These are phyloP conservation scores for Omphalea diandra DNA, from an alignment of 441 rosid species.

Conservation along the genomic window DNA sequence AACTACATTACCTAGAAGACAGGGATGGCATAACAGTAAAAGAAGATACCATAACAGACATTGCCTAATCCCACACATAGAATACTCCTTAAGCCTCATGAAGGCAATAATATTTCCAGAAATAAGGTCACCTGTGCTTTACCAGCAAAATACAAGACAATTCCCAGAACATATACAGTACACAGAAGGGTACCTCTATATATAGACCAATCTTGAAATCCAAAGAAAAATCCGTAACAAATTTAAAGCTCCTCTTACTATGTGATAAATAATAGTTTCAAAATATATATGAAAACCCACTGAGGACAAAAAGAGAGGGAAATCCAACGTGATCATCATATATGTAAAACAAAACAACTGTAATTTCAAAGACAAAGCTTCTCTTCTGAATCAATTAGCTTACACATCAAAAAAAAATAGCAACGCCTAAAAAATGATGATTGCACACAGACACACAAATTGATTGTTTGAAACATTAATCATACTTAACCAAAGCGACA, in stretches of 20 bases:
- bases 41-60: neutral
- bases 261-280: neutral
- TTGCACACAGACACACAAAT: too few species aligned
- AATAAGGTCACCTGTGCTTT: neutral
- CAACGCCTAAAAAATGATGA: too few species aligned
- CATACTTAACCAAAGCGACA: too few species aligned
- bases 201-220: neutral
- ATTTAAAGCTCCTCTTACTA: neutral
- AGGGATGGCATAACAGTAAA: conserved; percentile 1
- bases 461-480: too few species aligned
- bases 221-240: neutral
- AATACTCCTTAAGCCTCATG: neutral
- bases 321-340: too few species aligned
- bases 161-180: neutral
- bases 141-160: neutral
- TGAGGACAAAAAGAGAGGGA: neutral
- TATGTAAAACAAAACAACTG: too few species aligned
- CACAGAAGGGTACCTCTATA: neutral
- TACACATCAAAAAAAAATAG: too few species aligned
- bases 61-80: neutral
- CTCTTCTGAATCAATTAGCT: too few species aligned
- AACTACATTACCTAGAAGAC: neutral
- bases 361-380: too few species aligned
- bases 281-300: neutral
- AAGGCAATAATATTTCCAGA: neutral